Base-by-base conservation (phyloP, 257 asterid species). In the Solanum pennellii region DNA sequence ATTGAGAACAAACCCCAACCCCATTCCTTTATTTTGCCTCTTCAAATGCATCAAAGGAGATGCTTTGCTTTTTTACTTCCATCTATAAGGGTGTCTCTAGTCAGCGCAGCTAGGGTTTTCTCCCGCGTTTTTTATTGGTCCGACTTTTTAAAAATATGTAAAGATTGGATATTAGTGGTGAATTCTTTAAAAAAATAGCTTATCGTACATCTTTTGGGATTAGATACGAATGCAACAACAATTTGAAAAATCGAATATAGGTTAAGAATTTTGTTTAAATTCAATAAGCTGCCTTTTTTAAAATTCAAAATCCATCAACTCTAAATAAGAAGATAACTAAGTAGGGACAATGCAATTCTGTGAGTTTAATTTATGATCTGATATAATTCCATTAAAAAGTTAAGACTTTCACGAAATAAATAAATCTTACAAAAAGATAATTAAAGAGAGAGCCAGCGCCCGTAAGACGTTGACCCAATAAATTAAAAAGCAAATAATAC, bases 211-310 rank as follows among this genome's bases (percentile, higher is more conserved):
- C 39, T 5, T 35, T 35, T 35, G 2, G 21, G 3, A 68, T 68
- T 13, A 6, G 37, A 68, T 1, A 5, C 10, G 21, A 29, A 11
- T 29, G 21, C 23, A 3, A 6, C 3, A 29, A 68, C 8, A 68
- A 68, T 29, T 68, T 68, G 15, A 20, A 68, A 1, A 68, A 33
- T 68, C 9, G 5, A 68, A 27, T 8, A 27, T 27, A 68, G 74
- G 37, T 27, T 27, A 13, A 12, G 37, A 12, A 13, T 12, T 68
- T 27, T 27, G 9, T 27, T 9, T 68, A 68, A 68, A 68, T 8
- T 1, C 15, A 68, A 27, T 27, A 68, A 13, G 4, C 0, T 2
- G 0, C 3, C 11, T 14, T 27, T 27, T 27, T 13, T 0, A 3
- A 25, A 66, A 12, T 66, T 66, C 0, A 25, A 0, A 66, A 66